Evolutionary conservation across 1,284 basidiomycete genomes (phyloP), one percentile per base, ranked within the genome.

Genomic region (Pseudozyma pruni): DNA sequence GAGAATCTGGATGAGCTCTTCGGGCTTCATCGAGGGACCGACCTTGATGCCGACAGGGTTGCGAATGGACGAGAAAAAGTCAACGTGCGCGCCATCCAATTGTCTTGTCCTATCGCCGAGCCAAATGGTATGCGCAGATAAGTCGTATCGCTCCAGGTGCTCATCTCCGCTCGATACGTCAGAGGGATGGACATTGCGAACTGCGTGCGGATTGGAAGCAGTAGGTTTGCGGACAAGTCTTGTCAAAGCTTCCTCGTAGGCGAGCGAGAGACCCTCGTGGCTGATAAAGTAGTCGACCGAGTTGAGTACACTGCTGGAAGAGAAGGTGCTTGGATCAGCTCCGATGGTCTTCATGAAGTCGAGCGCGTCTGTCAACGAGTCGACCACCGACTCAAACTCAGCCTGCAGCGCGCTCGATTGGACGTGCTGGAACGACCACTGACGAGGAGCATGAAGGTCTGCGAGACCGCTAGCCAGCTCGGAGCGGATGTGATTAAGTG

Each of bases 1-100:
- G 4, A 98, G 84, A 47, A 98, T 81, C 39, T 86, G 80, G 1
- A 92, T 88, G n/a, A 98, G 85, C 84, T 98, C 95, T 1, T 89
- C 89, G 1, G 86, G 84, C 54, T 86, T 84, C 90, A 97, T 91
- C 27, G 88, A 89, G 20, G 95, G 94, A 0, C 95, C 95, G 8
- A 97, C 92, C 83, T 98, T 98, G 85, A 98, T 88, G 2, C 95
- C 95, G 63, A 98, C 92, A 1, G 95, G 95, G 83, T 98, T 98
- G 44, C 92, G 87, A 58, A 98, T 92, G 4, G 94, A 93, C 44
- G 93, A 86, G 45, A 80, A 72, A 27, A 74, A 82, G 84, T 98
- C 95, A 29, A 97, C 89, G 80, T 98, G 95, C 1, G 94, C 95
- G 16, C 93, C 93, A 60, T 90, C 88, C 3, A 97, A 84, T 83